phyloP scores from a whole-genome alignment of 2,329 filamentous ascomycete genomes.

The Xylariaceae sp. region DNA sequence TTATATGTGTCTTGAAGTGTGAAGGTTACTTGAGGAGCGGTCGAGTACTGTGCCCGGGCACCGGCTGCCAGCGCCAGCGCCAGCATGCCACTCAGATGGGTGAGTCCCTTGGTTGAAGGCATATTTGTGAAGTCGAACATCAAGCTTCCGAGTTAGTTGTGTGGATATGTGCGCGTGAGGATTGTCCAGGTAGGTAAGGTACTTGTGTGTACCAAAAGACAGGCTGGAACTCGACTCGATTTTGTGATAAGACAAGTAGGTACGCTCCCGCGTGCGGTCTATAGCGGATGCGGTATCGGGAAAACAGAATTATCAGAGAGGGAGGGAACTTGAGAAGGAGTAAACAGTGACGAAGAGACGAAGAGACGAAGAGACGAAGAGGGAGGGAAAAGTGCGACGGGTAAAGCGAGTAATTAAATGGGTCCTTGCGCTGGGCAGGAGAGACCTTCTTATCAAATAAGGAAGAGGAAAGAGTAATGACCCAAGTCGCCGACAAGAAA shows the following conservation, averaged over 20 bases:
- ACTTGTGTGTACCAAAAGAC: not conserved
- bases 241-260: too few relatives aligned
- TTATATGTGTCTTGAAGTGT: constrained; percentile 44
- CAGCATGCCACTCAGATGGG: constrained; percentile 23
- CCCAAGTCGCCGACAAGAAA: too few relatives aligned
- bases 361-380: not conserved
- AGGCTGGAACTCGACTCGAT: not conserved
- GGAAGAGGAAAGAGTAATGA: not conserved
- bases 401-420: constrained; percentile 1
- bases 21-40: constrained; percentile 44
- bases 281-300: not conserved
- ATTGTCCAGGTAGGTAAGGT: not conserved
- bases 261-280: not conserved
- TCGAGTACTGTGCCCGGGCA: constrained; percentile 29
- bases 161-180: not conserved
- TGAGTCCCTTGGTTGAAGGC: constrained; percentile 23
- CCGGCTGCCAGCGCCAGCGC: constrained; percentile 22
- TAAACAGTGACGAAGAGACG: not conserved
- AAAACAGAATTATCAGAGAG: not conserved
- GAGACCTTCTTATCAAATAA: constrained; percentile 2
- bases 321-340: not conserved
- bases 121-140: constrained; percentile 15
- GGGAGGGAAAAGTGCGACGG: not conserved
- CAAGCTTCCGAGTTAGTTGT: not conserved
- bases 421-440: constrained; percentile 26